These are phyloP conservation scores for Pichia sp. DNA, from an alignment of 1,139 yeast species.

Conservation along the genomic window DNA sequence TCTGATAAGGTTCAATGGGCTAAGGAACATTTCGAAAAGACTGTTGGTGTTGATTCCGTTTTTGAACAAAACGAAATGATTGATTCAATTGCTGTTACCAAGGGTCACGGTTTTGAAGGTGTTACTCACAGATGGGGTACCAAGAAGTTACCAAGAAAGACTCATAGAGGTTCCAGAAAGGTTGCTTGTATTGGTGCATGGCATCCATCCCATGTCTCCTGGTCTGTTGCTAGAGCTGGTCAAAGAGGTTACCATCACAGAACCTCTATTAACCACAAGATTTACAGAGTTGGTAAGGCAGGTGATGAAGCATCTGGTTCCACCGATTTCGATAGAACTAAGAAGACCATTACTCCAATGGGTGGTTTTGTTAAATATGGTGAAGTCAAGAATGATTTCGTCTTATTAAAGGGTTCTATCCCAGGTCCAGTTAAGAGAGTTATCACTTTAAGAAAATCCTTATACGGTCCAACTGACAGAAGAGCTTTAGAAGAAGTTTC, in stretches of 20 bases:
- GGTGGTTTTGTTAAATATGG: conserved; percentile 99
- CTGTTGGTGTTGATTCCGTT: conserved; percentile 91
- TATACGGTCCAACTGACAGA: conserved; percentile 97
- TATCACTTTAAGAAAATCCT: conserved; percentile 96
- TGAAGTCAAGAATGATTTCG: conserved; percentile 93
- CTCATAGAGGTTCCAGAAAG: conserved; percentile 99
- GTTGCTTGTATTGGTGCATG: conserved; percentile 99
- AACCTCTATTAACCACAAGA: conserved; percentile 99
- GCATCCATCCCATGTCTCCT: conserved; percentile 99
- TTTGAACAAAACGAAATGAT: conserved; percentile 98
- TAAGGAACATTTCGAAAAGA: conserved; percentile 98
- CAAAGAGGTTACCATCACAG: conserved; percentile 99
- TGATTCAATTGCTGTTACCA: conserved; percentile 98
- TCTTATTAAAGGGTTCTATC: conserved; percentile 95
- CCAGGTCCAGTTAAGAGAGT: conserved; percentile 99
- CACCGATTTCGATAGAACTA: conserved; percentile 98
- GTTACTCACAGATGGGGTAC: conserved; percentile 99
- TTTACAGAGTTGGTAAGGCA: conserved; percentile 98
- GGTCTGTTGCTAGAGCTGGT: conserved; percentile 99
- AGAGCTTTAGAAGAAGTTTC: conserved; percentile 92
- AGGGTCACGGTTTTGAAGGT: conserved; percentile 99
- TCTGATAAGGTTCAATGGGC: conserved; percentile 99
- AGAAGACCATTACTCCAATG: conserved; percentile 98
- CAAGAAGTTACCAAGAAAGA: conserved; percentile 99
- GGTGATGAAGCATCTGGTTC: conserved; percentile 92